These are phyloP conservation scores for Scortechinia acanthostroma DNA, from an alignment of 2,329 filamentous ascomycete species.

Conservation along the genomic window DNA sequence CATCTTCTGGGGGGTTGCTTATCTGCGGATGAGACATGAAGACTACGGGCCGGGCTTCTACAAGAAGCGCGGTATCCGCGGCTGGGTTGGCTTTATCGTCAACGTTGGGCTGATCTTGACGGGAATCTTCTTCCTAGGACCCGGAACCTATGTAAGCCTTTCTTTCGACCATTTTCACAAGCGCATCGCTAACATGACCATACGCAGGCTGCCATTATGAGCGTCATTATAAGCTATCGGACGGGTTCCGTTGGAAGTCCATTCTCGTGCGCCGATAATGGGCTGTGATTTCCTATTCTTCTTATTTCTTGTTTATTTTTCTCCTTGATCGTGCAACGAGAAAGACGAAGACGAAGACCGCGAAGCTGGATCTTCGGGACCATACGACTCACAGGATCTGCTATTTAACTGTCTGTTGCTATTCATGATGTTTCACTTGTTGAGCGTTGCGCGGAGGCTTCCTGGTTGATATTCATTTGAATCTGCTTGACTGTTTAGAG, in stretches of 20 bases:
- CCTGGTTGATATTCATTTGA: too few species aligned
- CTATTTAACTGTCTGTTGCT: too few species aligned
- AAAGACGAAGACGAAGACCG: too few species aligned
- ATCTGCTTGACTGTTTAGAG: too few species aligned
- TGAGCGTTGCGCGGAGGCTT: too few species aligned
- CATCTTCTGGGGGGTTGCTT: slow-evolving; percentile 86
- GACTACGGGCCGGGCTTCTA: slow-evolving; percentile 48
- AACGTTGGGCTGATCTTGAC: slow-evolving; percentile 70
- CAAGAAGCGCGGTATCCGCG: slow-evolving; percentile 41
- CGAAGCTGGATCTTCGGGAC: too few species aligned
- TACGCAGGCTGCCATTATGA: slow-evolving; percentile 42
- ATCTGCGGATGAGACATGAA: slow-evolving; percentile 67
- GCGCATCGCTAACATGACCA: slow-evolving; percentile 6
- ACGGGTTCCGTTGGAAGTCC: slow-evolving; percentile 58
- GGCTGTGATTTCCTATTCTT: slow-evolving; percentile 29
- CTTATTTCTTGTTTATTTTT: background rate
- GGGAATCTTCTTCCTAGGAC: slow-evolving; percentile 75
- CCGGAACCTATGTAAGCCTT: slow-evolving; percentile 69
- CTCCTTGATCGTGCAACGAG: too few species aligned
- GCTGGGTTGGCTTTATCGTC: slow-evolving; percentile 46
- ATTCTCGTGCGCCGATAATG: slow-evolving; percentile 70
- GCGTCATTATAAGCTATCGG: slow-evolving; percentile 68
- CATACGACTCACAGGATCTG: too few species aligned
- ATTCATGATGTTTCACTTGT: too few species aligned
- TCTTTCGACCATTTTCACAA: slow-evolving; percentile 13